These are phyloP conservation scores for Albophoma yamanashiensis DNA, from an alignment of 2,329 filamentous ascomycete genomes.

Conservation along the genomic window DNA sequence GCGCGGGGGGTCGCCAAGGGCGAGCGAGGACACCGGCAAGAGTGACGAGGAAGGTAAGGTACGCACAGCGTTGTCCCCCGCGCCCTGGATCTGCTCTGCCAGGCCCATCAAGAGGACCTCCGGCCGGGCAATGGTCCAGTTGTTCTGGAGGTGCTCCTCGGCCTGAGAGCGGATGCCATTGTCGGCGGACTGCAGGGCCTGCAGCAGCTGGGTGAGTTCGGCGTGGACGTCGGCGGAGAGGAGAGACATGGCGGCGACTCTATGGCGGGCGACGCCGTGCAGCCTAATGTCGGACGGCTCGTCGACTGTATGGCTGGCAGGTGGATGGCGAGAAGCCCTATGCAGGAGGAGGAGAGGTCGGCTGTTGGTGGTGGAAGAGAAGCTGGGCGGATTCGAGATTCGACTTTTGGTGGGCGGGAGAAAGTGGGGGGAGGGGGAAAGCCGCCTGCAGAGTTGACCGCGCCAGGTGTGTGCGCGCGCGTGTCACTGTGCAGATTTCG, in stretches of 20 bases:
- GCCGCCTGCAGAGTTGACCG: neutral
- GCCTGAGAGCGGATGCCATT: constrained; percentile 77
- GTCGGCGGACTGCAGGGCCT: constrained; percentile 81
- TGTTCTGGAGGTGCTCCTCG: constrained; percentile 81
- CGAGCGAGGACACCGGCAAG: neutral
- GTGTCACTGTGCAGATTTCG: neutral
- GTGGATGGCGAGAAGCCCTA: constrained; percentile 3
- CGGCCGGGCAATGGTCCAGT: constrained; percentile 74
- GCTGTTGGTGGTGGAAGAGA: constrained; percentile 4
- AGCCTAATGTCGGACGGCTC: constrained; percentile 7
- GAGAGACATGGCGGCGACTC: constrained; percentile 53
- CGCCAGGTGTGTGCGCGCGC: neutral
- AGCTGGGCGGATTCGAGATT: constrained; percentile 3
- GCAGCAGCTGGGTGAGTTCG: constrained; percentile 76
- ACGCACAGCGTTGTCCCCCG: constrained; percentile 60
- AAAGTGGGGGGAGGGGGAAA: constrained; percentile 14
- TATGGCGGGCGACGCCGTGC: constrained; percentile 11
- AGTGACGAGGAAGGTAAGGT: neutral
- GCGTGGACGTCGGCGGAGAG: constrained; percentile 75
- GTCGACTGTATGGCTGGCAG: constrained; percentile 1
- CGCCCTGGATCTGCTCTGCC: constrained; percentile 78
- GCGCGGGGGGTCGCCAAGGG: neutral
- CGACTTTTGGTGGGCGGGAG: constrained; percentile 11
- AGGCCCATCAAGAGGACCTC: constrained; percentile 89
- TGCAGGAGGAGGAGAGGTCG: neutral